Evolutionary conservation across 331 rosid species (phyloP), one percentile per base, ranked within the genome.

Genomic region (Prunus yedoensis): DNA sequence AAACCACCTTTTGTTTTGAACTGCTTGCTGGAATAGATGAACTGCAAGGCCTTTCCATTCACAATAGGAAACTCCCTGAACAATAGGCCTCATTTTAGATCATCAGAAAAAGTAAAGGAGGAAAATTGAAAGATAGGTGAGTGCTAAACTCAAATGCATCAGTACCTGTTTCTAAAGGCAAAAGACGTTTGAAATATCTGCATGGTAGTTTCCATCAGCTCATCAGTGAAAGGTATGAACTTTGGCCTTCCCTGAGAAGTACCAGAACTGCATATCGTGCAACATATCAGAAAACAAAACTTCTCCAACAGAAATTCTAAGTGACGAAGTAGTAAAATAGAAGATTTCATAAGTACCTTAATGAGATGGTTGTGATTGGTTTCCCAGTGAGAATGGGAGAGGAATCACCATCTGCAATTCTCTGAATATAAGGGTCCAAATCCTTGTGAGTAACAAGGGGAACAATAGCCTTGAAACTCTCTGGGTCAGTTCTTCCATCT

Each of bases 181-280:
- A 92, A 92, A 68, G 99, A 88, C 66, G 96, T 94, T 67, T 78
- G 82, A 25, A 75, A 92, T 68, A 89, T 94, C 79, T 86, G 99
- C 85, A 88, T 57, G 49, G 97, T 94, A 51, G 89, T 77, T 54
- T 83, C 92, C 82, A 92, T 82, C 86, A 94, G 58, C 76, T 90
- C 92, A 32, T 94, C 99, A 23, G 90, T 94, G 91, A 91, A 94
- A 35, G 99, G 99, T 20, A 94, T 72, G 73, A 51, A 82, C 74
- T 94, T 94, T 38, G 89, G 95, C 90, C 74, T 92, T 72, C 99
- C 97, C 53, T 88, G 89, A 73, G 97, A 90, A 38, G 99, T 94
- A 8, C 99, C 99, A 85, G 99, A 94, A 63, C 97, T 94, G 86
- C 82, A 94, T 1, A 71, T 35, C 43, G 77, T 46, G 20, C 75